phyloP scores from a whole-genome alignment of 176 grass and related monocot species.

The Paspalum notatum region DNA sequence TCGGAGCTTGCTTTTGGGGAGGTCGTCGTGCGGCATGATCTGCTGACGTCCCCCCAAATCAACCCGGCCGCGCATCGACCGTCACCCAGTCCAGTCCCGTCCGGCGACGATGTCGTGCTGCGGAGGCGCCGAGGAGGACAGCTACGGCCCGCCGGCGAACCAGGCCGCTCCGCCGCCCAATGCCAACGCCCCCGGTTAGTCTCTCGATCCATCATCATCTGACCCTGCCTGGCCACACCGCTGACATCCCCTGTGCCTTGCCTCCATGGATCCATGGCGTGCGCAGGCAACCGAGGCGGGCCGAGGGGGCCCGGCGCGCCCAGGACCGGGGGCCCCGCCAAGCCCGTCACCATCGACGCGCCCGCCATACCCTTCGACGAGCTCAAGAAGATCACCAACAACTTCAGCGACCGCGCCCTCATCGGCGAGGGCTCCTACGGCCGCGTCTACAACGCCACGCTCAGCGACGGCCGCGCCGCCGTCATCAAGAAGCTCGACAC shows the following conservation, averaged over 20 bases:
- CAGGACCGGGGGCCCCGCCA: slow-evolving; percentile 56
- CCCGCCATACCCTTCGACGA: slow-evolving; percentile 63
- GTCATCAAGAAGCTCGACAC: slow-evolving; percentile 87
- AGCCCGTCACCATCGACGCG: slow-evolving; percentile 72
- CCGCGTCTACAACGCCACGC: slow-evolving; percentile 72
- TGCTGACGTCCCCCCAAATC: slow-evolving; percentile 51
- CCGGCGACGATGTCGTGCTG: slow-evolving; percentile 79
- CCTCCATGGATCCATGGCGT: background rate
- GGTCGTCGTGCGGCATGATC: slow-evolving; percentile 46
- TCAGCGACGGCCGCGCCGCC: slow-evolving; percentile 60
- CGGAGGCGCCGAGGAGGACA: slow-evolving; percentile 82
- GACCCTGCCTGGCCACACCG: too few relatives aligned
- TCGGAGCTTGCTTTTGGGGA: slow-evolving; percentile 38
- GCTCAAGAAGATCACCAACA: slow-evolving; percentile 70
- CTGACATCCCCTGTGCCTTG: background rate
- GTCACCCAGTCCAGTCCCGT: slow-evolving; percentile 18
- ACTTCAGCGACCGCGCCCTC: slow-evolving; percentile 69
- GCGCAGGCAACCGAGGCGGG: slow-evolving; percentile 63
- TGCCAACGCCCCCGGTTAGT: slow-evolving; percentile 60
- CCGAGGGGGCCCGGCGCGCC: slow-evolving; percentile 55
- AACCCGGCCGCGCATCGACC: slow-evolving; percentile 34
- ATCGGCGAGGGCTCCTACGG: slow-evolving; percentile 85
- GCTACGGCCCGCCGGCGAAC: slow-evolving; percentile 75
- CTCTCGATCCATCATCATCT: too few relatives aligned
- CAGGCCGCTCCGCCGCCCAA: slow-evolving; percentile 77